These are phyloP conservation scores for Erythrophleum ivorense DNA, from an alignment of 331 rosid species.

Conservation along the genomic window DNA sequence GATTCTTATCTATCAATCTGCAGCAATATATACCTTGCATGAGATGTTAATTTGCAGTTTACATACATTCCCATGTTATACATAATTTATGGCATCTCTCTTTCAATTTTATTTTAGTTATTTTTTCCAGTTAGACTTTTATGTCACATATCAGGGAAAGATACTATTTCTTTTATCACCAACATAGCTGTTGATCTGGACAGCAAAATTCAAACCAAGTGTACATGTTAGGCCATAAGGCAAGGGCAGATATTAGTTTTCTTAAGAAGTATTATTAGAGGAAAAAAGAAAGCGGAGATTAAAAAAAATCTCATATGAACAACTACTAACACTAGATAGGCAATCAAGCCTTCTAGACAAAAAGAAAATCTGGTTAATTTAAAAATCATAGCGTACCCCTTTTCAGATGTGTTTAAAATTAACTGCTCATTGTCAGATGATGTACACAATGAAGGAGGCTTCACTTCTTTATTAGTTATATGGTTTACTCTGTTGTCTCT, in stretches of 20 bases:
- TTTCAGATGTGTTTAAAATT: slow-evolving; percentile 52
- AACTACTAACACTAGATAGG: slow-evolving; percentile 11
- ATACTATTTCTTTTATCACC: neutral
- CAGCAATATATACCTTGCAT: neutral
- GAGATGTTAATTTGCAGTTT: neutral
- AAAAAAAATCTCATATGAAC: neutral
- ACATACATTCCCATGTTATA: neutral
- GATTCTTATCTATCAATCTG: neutral
- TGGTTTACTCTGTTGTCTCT: slow-evolving; percentile 80
- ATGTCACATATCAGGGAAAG: neutral
- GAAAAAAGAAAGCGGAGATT: neutral
- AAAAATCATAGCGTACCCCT: slow-evolving; percentile 57
- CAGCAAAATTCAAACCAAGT: neutral
- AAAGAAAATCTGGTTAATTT: slow-evolving; percentile 11
- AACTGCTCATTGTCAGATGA: slow-evolving; percentile 51
- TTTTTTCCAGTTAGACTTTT: neutral
- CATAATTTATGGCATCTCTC: neutral
- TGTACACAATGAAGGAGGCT: slow-evolving; percentile 55
- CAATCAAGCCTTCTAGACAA: neutral
- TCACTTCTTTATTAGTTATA: slow-evolving; percentile 59
- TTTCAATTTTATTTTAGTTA: neutral
- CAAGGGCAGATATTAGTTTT: neutral
- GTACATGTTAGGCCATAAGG: neutral
- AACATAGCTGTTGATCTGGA: neutral
- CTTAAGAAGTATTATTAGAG: neutral